A percentile compares a stretch with the other conserved stretches of the same genome.
Conservation (phyloP, 2,329 filamentous ascomycete species). For the Phyllosticta paracitricarpa region DNA sequence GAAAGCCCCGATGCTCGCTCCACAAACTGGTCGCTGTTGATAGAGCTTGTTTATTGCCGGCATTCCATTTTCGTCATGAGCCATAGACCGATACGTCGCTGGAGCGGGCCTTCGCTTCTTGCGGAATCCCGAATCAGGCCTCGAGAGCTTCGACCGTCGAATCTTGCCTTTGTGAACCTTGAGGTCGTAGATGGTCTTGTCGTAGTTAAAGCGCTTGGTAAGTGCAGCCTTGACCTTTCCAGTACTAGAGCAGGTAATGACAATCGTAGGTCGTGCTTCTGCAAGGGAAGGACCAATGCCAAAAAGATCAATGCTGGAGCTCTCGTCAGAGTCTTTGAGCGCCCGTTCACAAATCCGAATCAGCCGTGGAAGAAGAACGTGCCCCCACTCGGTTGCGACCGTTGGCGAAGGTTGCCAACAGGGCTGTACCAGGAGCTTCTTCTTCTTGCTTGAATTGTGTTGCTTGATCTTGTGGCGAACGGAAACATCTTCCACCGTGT, state of each 20-base stretch:
- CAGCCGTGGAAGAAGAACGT: constrained; percentile 59
- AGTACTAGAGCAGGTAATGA: constrained; percentile 69
- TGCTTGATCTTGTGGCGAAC: constrained; percentile 2
- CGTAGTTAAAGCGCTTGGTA: constrained; percentile 60
- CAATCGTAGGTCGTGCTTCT: constrained; percentile 59
- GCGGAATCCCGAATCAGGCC: constrained; percentile 16
- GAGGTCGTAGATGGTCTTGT: constrained; percentile 53
- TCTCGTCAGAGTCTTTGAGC: constrained; percentile 64
- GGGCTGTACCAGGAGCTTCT: constrained; percentile 30
- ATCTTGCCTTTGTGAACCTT: constrained; percentile 65
- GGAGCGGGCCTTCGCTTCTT: constrained; percentile 17
- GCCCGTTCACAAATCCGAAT: constrained; percentile 61
- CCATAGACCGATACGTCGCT: constrained; percentile 32
- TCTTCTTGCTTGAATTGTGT: constrained; percentile 4
- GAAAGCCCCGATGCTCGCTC: constrained; percentile 88
- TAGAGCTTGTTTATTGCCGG: constrained; percentile 59
- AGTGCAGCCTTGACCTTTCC: constrained; percentile 62
- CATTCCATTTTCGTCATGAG: constrained; percentile 28
- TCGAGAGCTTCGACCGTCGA: constrained; percentile 46
- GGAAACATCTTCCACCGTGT: background rate
- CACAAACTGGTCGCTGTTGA: constrained; percentile 69
- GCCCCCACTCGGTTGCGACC: constrained; percentile 62
- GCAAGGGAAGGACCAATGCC: constrained; percentile 60
- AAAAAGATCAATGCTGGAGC: constrained; percentile 67
- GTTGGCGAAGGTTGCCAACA: constrained; percentile 47